phyloP scores from a whole-genome alignment of 768 basidiomycete species.

The Hygrophorus russula region DNA sequence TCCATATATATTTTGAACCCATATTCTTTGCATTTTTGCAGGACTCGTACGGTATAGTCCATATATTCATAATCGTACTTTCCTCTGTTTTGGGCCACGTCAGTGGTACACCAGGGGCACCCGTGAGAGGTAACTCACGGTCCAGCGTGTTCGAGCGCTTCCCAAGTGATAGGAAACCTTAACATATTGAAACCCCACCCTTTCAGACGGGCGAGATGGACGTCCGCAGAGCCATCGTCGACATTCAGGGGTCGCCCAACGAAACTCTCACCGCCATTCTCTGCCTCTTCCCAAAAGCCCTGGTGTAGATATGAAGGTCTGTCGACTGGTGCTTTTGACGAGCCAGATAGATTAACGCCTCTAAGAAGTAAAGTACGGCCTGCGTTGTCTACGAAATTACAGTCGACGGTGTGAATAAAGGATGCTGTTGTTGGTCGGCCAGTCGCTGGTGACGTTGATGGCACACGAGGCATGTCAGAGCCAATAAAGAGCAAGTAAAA shows the following conservation, averaged over 20 bases:
- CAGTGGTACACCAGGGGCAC: slow-evolving; percentile 5
- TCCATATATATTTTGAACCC: slow-evolving; percentile 92
- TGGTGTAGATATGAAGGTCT: slow-evolving; percentile 59
- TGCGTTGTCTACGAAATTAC: slow-evolving; percentile 60
- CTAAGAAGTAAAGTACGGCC: slow-evolving; percentile 76
- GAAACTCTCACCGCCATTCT: slow-evolving; percentile 60
- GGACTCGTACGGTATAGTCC: slow-evolving; percentile 78
- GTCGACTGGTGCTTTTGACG: slow-evolving; percentile 72
- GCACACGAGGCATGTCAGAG: slow-evolving; percentile 38
- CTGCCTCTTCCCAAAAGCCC: slow-evolving; percentile 75
- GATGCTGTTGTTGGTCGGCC: slow-evolving; percentile 32
- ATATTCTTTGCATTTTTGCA: slow-evolving; percentile 86
- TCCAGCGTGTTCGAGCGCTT: slow-evolving; percentile 85
- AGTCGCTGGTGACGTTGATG: slow-evolving; percentile 48
- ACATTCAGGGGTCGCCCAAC: slow-evolving; percentile 70
- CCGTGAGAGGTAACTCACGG: slow-evolving; percentile 55
- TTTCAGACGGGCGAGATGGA: slow-evolving; percentile 73
- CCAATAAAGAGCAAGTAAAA: background rate
- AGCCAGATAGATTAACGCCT: slow-evolving; percentile 91
- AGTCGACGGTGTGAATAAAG: slow-evolving; percentile 56
- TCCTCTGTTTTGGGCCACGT: slow-evolving; percentile 39
- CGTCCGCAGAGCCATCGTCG: slow-evolving; percentile 77
- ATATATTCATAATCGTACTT: slow-evolving; percentile 88
- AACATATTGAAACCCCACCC: slow-evolving; percentile 94
- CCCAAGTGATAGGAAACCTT: slow-evolving; percentile 86